phyloP scores from a whole-genome alignment of 495 filamentous ascomycete genomes.

The Venustampulla echinocandica region DNA sequence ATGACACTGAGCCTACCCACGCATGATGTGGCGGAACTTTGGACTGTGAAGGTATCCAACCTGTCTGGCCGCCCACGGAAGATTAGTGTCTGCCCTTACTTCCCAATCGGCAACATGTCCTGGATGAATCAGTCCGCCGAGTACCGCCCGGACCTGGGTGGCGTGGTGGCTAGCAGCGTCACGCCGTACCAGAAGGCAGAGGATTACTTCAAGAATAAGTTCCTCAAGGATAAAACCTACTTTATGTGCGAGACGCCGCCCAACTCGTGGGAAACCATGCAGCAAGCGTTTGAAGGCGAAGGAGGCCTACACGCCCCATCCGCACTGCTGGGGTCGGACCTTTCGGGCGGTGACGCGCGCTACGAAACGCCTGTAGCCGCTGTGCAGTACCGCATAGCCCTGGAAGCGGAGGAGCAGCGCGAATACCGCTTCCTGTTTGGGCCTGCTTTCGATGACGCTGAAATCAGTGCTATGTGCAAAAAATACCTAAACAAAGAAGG shows the following conservation, averaged over 20 bases:
- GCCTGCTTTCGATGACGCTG: slow-evolving; percentile 41
- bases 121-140: slow-evolving; percentile 53
- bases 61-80: slow-evolving; percentile 34
- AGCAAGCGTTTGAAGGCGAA: slow-evolving; percentile 46
- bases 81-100: slow-evolving; percentile 46
- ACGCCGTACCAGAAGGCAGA: slow-evolving; percentile 48
- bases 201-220: slow-evolving; percentile 50
- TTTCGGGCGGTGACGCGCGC: slow-evolving; percentile 38
- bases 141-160: slow-evolving; percentile 37
- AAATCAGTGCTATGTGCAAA: slow-evolving; percentile 36
- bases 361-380: slow-evolving; percentile 47
- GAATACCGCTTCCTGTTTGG: slow-evolving; percentile 48
- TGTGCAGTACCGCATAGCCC: slow-evolving; percentile 39
- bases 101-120: slow-evolving; percentile 50
- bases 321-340: slow-evolving; percentile 28
- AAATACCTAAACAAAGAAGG: slow-evolving; percentile 42
- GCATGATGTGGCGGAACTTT: slow-evolving; percentile 45
- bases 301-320: slow-evolving; percentile 45
- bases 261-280: slow-evolving; percentile 41
- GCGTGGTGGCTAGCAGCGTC: slow-evolving; percentile 39
- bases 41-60: slow-evolving; percentile 46
- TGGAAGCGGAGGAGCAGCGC: slow-evolving; percentile 31
- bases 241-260: slow-evolving; percentile 45
- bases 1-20: slow-evolving; percentile 44
- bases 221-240: slow-evolving; percentile 48